These are phyloP conservation scores for Cytidiella melzeri DNA, from an alignment of 768 basidiomycete species.

Conservation along the genomic window DNA sequence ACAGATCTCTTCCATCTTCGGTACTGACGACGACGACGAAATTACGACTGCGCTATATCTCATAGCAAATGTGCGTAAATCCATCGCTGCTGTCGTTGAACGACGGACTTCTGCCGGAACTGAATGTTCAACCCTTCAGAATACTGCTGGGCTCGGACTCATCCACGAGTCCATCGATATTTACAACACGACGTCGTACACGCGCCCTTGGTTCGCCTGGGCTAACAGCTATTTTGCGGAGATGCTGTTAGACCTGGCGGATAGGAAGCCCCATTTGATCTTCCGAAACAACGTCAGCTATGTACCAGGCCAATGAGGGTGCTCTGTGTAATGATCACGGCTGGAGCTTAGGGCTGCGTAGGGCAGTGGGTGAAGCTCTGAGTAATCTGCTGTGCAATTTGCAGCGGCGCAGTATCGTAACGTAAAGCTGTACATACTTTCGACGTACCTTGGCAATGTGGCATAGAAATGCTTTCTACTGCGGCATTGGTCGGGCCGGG, in stretches of 20 bases:
- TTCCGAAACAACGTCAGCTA: constrained; percentile 53
- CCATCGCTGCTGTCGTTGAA: neutral
- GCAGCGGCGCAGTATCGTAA: too few relatives aligned
- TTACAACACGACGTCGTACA: constrained; percentile 50
- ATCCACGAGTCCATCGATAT: constrained; percentile 73
- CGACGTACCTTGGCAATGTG: too few relatives aligned
- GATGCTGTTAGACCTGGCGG: constrained; percentile 73
- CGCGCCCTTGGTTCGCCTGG: constrained; percentile 78
- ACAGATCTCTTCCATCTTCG: constrained; percentile 66
- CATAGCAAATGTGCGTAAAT: constrained; percentile 58
- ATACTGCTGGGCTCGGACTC: constrained; percentile 67
- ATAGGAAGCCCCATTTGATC: constrained; percentile 65
- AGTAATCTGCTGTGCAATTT: too few relatives aligned
- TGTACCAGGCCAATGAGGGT: constrained; percentile 38
- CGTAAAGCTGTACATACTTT: too few relatives aligned
- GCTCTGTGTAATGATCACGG: too few relatives aligned
- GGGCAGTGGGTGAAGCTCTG: too few relatives aligned
- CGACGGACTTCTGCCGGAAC: too few relatives aligned
- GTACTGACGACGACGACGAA: constrained; percentile 65
- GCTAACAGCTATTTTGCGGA: constrained; percentile 81
- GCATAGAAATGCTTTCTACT: too few relatives aligned
- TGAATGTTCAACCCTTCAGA: constrained; percentile 33
- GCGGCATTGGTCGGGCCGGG: too few relatives aligned
- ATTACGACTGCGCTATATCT: constrained; percentile 56
- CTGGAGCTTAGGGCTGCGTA: too few relatives aligned